These are phyloP conservation scores for Botrytis fragariae DNA, from an alignment of 2,329 filamentous ascomycete genomes.

Conservation along the genomic window DNA sequence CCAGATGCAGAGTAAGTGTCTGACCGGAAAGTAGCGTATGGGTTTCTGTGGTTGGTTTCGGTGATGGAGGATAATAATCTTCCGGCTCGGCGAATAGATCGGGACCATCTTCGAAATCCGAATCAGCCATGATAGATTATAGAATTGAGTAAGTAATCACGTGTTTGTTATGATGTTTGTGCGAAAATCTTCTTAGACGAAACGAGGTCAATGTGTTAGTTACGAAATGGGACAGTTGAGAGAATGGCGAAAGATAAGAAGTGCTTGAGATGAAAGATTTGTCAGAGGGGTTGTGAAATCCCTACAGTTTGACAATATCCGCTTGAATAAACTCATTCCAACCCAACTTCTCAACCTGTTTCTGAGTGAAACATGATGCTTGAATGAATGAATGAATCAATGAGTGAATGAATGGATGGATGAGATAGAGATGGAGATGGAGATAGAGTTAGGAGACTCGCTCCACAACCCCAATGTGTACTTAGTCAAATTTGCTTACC, in stretches of 20 bases:
- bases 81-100: constrained; percentile 77
- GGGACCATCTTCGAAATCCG: constrained; percentile 27
- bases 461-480: background rate
- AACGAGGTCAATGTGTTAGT: constrained; percentile 10
- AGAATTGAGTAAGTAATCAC: constrained; percentile 23
- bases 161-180: constrained; percentile 16
- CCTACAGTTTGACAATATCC: background rate
- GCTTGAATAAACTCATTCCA: background rate
- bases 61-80: constrained; percentile 75
- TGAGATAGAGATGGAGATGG: background rate
- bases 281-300: background rate
- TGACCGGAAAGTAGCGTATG: constrained; percentile 66
- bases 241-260: background rate
- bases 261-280: background rate
- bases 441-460: background rate
- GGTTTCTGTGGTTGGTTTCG: constrained; percentile 68
- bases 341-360: background rate
- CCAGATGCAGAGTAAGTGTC: constrained; percentile 62
- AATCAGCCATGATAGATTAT: constrained; percentile 20
- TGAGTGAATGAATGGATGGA: background rate
- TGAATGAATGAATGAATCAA: background rate
- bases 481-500: background rate
- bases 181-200: constrained; percentile 1
- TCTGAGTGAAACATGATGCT: background rate
- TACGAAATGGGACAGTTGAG: background rate